Evolutionary conservation across 495 filamentous ascomycete species (phyloP).

Genomic region (Podospora pseudoanserina): DNA sequence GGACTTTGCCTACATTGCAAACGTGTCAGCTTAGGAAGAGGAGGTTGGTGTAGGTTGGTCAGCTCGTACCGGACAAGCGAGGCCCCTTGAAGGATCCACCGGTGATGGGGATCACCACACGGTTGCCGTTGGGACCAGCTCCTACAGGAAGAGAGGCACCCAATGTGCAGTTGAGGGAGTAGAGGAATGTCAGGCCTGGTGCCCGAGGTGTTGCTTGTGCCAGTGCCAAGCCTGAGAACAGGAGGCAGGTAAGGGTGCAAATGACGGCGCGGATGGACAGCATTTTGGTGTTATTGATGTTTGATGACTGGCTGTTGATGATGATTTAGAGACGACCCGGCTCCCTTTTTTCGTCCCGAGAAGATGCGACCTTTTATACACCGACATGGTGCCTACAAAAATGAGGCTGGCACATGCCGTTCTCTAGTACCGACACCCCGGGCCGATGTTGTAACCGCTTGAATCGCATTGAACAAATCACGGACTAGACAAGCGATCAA

Average conservation of each 20-base stretch:
- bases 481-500: neutral
- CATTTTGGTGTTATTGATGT: conserved; percentile 1
- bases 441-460: neutral
- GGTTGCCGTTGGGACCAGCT: conserved; percentile 17
- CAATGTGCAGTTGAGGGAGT: conserved; percentile 30
- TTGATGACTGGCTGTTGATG: neutral
- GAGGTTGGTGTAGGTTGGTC: neutral
- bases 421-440: conserved; percentile 2
- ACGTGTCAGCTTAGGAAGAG: neutral
- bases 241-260: neutral
- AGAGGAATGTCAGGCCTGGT: conserved; percentile 26
- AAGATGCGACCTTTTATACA: neutral
- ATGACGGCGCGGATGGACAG: conserved; percentile 2
- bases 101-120: conserved; percentile 27
- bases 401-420: neutral
- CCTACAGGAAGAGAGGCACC: conserved; percentile 20
- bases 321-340: neutral
- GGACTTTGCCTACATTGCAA: conserved; percentile 24
- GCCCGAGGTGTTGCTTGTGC: conserved; percentile 12
- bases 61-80: conserved; percentile 14
- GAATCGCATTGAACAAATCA: neutral
- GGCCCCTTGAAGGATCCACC: conserved; percentile 28
- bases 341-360: neutral
- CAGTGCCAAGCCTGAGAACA: neutral
- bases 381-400: neutral